Percentiles rank a stretch among this genome's conserved stretches.
phyloP scores from a whole-genome alignment of 2,329 filamentous ascomycete genomes.

The Blastomyces emzantsi region DNA sequence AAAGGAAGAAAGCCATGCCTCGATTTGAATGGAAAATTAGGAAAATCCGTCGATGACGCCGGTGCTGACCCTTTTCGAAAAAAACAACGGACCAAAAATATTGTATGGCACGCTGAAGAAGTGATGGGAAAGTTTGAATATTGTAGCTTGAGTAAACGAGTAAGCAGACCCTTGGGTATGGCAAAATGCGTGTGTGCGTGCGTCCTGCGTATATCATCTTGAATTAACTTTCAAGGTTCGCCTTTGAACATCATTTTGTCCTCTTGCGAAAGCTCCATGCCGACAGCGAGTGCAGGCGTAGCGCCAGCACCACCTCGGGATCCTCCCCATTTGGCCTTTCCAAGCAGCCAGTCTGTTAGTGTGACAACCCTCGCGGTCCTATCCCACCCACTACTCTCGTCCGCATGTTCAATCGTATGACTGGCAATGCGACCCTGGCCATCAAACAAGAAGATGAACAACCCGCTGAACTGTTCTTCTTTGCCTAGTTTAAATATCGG shows the following conservation, averaged over 20 bases:
- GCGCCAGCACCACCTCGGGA: constrained; percentile 12
- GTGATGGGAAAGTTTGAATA: no score
- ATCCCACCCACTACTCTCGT: constrained; percentile 76
- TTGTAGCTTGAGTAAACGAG: not conserved
- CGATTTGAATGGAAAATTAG: not conserved
- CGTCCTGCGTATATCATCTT: not conserved
- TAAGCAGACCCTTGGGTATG: not conserved
- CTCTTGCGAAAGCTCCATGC: not conserved
- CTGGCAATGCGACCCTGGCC: constrained; percentile 70
- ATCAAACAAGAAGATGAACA: constrained; percentile 97
- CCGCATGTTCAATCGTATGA: constrained; percentile 90
- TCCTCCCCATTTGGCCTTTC: constrained; percentile 55
- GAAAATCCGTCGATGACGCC: not conserved
- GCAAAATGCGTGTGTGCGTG: not conserved
- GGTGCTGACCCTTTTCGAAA: not conserved
- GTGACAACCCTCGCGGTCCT: constrained; percentile 77
- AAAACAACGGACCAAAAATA: not conserved
- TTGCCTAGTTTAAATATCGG: constrained; percentile 44
- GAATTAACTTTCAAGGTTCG: not conserved
- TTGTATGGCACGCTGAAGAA: not conserved
- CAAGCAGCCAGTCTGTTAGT: constrained; percentile 88
- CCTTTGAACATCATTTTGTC: constrained; percentile 3
- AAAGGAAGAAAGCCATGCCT: not conserved
- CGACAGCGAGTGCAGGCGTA: constrained; percentile 9
- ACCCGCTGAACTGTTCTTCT: constrained; percentile 71